Evolutionary conservation across 2,329 filamentous ascomycete genomes (phyloP).

Genomic region (Pseudopithomyces chartarum): DNA sequence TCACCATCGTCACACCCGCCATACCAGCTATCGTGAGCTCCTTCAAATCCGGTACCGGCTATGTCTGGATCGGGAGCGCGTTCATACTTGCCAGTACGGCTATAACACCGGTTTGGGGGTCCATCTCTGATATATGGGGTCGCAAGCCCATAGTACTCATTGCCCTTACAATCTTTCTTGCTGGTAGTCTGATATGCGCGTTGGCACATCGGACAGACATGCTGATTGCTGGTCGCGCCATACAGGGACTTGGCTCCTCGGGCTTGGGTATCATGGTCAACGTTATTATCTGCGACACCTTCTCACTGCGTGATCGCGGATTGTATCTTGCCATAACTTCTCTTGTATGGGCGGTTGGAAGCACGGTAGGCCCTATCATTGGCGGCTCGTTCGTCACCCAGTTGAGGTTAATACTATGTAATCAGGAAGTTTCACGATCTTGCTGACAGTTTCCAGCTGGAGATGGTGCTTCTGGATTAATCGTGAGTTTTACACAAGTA

Average conservation of each 20-base stretch:
- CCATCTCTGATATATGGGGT: conserved; percentile 59
- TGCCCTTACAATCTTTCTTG: conserved; percentile 40
- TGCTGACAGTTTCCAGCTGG: neutral
- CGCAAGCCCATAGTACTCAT: conserved; percentile 56
- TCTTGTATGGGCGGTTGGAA: conserved; percentile 57
- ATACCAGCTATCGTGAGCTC: conserved; percentile 62
- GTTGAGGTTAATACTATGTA: too few species aligned
- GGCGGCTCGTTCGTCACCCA: conserved; percentile 49
- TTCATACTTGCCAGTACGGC: conserved; percentile 71
- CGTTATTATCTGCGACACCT: conserved; percentile 36
- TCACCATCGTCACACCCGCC: neutral
- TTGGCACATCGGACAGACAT: conserved; percentile 51
- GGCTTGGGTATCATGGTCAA: neutral
- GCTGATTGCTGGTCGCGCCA: conserved; percentile 56
- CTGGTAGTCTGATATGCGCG: conserved; percentile 53
- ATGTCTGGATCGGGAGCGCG: conserved; percentile 74
- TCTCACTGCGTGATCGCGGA: neutral
- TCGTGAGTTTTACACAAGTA: too few species aligned
- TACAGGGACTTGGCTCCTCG: conserved; percentile 54
- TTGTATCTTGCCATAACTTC: conserved; percentile 53
- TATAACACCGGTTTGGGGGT: conserved; percentile 68
- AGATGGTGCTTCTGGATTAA: neutral
- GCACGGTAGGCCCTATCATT: conserved; percentile 53
- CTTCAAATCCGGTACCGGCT: conserved; percentile 67
- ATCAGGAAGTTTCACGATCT: too few species aligned